Evolutionary conservation across 176 grass and related monocot species (phyloP).

Genomic region (Echinochloa phyllopogon): DNA sequence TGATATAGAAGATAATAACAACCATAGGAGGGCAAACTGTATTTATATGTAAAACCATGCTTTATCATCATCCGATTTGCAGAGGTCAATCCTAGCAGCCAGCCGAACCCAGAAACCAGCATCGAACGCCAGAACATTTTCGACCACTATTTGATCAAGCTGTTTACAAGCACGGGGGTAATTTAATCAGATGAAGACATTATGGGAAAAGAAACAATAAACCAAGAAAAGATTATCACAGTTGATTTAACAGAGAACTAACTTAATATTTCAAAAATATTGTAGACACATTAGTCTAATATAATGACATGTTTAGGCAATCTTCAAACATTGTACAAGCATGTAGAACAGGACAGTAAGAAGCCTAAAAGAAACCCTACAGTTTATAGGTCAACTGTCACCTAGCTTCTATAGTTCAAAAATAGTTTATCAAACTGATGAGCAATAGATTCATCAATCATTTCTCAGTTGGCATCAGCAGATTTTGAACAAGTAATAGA

Average conservation of each 20-base stretch:
- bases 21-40: conserved; percentile 18
- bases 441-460: conserved; percentile 7
- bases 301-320: background rate
- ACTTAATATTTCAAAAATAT: background rate
- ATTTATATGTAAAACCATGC: conserved; percentile 63
- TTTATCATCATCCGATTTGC: conserved; percentile 98
- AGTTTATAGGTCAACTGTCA: background rate
- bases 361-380: background rate
- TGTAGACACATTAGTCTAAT: conserved; percentile 8
- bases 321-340: background rate
- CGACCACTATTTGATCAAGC: conserved; percentile 94
- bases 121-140: conserved; percentile 86
- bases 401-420: background rate
- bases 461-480: conserved; percentile 11
- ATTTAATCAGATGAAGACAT: conserved; percentile 5
- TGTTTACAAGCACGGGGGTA: conserved; percentile 52
- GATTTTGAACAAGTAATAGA: conserved; percentile 11
- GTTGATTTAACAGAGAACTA: background rate
- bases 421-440: conserved; percentile 21
- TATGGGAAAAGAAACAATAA: background rate
- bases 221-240: background rate
- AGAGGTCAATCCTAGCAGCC: conserved; percentile 77
- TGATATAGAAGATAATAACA: background rate
- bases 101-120: conserved; percentile 86
- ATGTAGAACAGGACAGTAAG: background rate